Conservation (phyloP, 495 filamentous ascomycete genomes). For the Astrocystis sublimbata region DNA sequence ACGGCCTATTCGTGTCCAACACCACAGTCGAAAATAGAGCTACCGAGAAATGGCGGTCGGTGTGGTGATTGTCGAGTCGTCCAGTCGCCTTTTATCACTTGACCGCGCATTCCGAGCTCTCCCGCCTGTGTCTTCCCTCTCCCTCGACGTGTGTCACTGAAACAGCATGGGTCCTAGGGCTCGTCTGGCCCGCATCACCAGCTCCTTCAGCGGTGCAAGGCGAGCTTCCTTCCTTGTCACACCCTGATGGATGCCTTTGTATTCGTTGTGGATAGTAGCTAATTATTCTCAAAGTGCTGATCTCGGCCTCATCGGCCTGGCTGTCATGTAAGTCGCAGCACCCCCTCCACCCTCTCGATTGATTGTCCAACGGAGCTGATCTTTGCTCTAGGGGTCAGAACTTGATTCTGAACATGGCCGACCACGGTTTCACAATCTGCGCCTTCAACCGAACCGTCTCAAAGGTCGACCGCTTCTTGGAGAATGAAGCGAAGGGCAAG, state of each 20-base stretch:
- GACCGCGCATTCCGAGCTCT: constrained; percentile 20
- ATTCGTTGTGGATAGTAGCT: constrained; percentile 40
- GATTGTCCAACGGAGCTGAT: background rate
- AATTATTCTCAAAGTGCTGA: constrained; percentile 64
- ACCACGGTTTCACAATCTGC: constrained; percentile 93
- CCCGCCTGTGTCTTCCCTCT: constrained; percentile 9
- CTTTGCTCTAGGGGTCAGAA: constrained; percentile 65
- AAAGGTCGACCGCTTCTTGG: constrained; percentile 96
- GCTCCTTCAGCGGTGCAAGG: constrained; percentile 59
- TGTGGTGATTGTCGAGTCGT: background rate
- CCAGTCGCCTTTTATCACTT: constrained; percentile 11
- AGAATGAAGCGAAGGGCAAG: constrained; percentile 93
- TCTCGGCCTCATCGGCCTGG: constrained; percentile 99
- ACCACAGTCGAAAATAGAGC: background rate
- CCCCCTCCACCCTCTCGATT: background rate
- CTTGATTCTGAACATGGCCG: constrained; percentile 97
- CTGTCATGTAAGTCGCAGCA: constrained; percentile 74
- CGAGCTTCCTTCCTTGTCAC: constrained; percentile 38
- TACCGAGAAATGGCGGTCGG: background rate
- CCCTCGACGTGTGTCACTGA: constrained; percentile 47
- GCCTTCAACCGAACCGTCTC: constrained; percentile 97
- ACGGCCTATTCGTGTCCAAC: constrained; percentile 2
- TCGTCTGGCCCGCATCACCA: constrained; percentile 78
- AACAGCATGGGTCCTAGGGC: constrained; percentile 66
- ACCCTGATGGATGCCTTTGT: constrained; percentile 20